phyloP scores from a whole-genome alignment of 2,329 filamentous ascomycete species.

The Berkeleyomyces basicola region DNA sequence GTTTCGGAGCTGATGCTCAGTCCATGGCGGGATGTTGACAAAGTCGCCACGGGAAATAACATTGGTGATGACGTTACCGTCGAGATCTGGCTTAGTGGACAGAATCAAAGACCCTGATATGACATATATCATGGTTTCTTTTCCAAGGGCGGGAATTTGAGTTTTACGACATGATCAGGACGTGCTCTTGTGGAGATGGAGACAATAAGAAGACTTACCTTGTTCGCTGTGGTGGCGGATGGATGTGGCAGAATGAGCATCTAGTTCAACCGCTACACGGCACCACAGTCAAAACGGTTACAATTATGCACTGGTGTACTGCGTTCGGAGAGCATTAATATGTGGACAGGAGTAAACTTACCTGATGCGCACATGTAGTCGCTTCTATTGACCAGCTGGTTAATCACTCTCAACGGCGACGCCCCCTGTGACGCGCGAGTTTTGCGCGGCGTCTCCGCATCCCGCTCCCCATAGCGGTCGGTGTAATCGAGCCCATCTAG shows the following conservation, averaged over 20 bases:
- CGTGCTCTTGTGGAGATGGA: neutral
- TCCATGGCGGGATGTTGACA: constrained; percentile 51
- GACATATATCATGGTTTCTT: constrained; percentile 53
- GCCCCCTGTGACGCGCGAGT: constrained; percentile 2
- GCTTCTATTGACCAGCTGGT: constrained; percentile 37
- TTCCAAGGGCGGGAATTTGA: neutral
- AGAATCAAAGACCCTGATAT: constrained; percentile 44
- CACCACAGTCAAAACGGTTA: neutral
- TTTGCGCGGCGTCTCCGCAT: constrained; percentile 2
- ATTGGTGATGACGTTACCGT: constrained; percentile 34
- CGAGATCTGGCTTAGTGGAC: constrained; percentile 39
- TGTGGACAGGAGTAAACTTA: constrained; percentile 22
- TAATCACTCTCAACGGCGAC: constrained; percentile 8
- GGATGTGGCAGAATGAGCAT: constrained; percentile 42
- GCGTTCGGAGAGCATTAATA: neutral
- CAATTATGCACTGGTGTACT: neutral
- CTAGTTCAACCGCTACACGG: constrained; percentile 27
- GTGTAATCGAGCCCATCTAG: constrained; percentile 24
- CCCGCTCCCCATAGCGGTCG: constrained; percentile 15
- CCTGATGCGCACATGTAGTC: constrained; percentile 51
- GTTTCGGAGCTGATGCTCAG: constrained; percentile 55
- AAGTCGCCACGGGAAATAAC: constrained; percentile 48
- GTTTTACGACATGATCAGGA: neutral
- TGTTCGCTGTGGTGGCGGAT: constrained; percentile 56
- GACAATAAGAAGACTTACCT: constrained; percentile 25